Percentiles rank a stretch among this genome's conserved stretches.
Conservation (phyloP, 2,329 filamentous ascomycete species). For the Fusarium liriodendri region DNA sequence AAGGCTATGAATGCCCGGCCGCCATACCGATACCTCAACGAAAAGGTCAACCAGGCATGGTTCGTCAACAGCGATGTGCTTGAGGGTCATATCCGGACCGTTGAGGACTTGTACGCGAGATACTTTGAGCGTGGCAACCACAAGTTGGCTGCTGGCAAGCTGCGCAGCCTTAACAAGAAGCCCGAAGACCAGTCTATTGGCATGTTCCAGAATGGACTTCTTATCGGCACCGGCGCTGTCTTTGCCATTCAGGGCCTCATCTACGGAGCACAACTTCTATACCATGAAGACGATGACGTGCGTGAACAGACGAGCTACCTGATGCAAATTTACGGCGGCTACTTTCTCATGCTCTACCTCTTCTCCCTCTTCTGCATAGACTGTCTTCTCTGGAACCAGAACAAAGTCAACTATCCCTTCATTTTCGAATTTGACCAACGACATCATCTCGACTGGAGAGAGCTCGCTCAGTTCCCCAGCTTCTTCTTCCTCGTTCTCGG, state of each 20-base stretch:
- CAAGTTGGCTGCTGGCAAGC: conserved; percentile 89
- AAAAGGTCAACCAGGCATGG: conserved; percentile 89
- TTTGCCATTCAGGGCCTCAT: conserved; percentile 75
- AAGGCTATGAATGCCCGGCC: conserved; percentile 86
- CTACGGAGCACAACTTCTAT: conserved; percentile 66
- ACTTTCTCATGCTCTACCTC: conserved; percentile 85
- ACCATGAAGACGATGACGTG: conserved; percentile 60
- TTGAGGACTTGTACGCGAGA: conserved; percentile 91
- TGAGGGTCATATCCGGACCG: conserved; percentile 81
- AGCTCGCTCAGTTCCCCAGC: conserved; percentile 87
- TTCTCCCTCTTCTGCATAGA: conserved; percentile 87
- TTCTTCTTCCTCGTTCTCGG: conserved; percentile 84
- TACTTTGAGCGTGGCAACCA: conserved; percentile 96
- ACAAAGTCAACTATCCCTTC: conserved; percentile 95
- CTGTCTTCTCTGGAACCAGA: conserved; percentile 83
- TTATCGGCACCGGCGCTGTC: conserved; percentile 75
- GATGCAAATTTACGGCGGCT: conserved; percentile 91
- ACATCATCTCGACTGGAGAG: conserved; percentile 88
- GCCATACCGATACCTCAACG: conserved; percentile 84
- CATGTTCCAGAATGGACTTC: conserved; percentile 71
- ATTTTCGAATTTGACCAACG: conserved; percentile 96
- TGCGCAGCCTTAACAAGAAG: conserved; percentile 77
- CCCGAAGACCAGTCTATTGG: conserved; percentile 66
- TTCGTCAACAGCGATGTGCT: conserved; percentile 91
- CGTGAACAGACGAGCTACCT: conserved; percentile 72